Percentiles rank a stretch among this genome's conserved stretches.
phyloP scores from a whole-genome alignment of 805 yeast genomes.

The Kuraishia cidri region DNA sequence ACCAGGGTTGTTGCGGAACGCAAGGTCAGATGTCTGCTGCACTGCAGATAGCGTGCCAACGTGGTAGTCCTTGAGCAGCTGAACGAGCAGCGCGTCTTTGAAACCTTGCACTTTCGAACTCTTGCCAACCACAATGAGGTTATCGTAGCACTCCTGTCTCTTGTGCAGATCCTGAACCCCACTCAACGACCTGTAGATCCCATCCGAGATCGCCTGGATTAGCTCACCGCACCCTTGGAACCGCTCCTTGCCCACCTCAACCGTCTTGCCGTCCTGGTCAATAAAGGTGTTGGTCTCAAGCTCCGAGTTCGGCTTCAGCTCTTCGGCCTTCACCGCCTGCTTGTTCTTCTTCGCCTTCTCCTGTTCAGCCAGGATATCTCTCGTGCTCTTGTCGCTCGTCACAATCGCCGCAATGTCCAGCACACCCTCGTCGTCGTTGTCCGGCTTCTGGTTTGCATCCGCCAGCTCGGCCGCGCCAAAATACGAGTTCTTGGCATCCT shows the following conservation, averaged over 20 bases:
- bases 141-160: constrained; percentile 80
- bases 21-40: constrained; percentile 11
- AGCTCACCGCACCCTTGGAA: constrained; percentile 70
- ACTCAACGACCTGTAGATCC: constrained; percentile 42
- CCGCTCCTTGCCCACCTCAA: constrained; percentile 83
- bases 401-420: constrained; percentile 88
- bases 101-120: constrained; percentile 71
- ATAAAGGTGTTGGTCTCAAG: constrained; percentile 63
- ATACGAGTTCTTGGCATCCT: constrained; percentile 51
- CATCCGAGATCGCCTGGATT: constrained; percentile 42
- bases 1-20: constrained; percentile 18
- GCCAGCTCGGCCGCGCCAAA: constrained; percentile 44
- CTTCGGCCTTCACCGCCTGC: constrained; percentile 6
- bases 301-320: constrained; percentile 48
- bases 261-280: constrained; percentile 45
- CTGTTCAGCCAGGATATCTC: constrained; percentile 29
- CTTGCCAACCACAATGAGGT: constrained; percentile 72
- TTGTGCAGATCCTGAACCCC: constrained; percentile 53
- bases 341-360: constrained; percentile 12
- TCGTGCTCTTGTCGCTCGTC: constrained; percentile 58
- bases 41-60: constrained; percentile 24
- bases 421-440: constrained; percentile 68
- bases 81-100: constrained; percentile 54
- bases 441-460: constrained; percentile 12
- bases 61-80: constrained; percentile 29